These are phyloP conservation scores for Penicillium simplicissimum DNA, from an alignment of 495 filamentous ascomycete genomes.

Conservation along the genomic window DNA sequence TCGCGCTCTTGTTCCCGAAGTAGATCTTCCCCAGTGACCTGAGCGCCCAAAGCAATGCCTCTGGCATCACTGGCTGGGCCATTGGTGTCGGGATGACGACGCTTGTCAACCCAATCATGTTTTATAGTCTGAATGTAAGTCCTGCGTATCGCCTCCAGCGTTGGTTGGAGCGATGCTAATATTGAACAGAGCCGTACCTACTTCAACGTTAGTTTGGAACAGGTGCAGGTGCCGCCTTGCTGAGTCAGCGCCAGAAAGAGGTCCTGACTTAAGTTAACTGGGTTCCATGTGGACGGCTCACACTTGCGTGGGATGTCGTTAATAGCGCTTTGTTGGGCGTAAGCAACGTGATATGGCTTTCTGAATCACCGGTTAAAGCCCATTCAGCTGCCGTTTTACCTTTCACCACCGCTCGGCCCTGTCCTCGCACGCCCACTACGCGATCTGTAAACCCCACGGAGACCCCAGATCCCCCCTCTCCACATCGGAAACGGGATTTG, in stretches of 20 bases:
- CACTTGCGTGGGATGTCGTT: not conserved
- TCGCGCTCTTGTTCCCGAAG: constrained; percentile 53
- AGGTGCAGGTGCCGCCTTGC: too few species aligned
- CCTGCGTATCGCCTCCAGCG: not conserved
- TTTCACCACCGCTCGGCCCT: constrained; percentile 10
- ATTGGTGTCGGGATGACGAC: constrained; percentile 57
- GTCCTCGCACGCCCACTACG: not conserved
- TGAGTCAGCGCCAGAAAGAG: too few species aligned
- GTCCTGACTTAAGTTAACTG: too few species aligned
- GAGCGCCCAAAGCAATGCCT: constrained; percentile 56
- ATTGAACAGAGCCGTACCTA: constrained; percentile 44
- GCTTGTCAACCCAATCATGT: constrained; percentile 54
- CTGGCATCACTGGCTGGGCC: constrained; percentile 59
- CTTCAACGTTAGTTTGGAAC: too few species aligned
- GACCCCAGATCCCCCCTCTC: constrained; percentile 5
- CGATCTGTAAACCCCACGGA: constrained; percentile 11
- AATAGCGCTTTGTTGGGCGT: constrained; percentile 9
- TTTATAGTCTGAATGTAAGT: constrained; percentile 38
- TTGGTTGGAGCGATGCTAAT: constrained; percentile 7
- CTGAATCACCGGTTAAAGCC: constrained; percentile 1
- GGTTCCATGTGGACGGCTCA: too few species aligned
- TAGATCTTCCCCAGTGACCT: constrained; percentile 57
- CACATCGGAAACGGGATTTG: not conserved
- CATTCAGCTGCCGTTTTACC: constrained; percentile 15
- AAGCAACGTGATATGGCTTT: not conserved